Evolutionary conservation across 2,329 filamentous ascomycete genomes (phyloP).

Genomic region (Fusarium beomiforme): DNA sequence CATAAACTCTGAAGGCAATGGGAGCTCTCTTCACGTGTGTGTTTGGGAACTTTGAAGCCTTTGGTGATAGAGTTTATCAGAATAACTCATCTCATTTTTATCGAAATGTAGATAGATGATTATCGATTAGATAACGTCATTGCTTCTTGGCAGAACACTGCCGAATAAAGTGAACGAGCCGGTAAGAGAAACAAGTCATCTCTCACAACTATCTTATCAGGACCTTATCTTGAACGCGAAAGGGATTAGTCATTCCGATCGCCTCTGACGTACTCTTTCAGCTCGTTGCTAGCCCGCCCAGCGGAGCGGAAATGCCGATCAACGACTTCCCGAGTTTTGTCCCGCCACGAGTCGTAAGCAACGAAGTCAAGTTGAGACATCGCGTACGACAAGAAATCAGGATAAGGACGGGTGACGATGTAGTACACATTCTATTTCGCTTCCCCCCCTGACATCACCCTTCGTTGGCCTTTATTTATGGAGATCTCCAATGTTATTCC

Average conservation of each 20-base stretch:
- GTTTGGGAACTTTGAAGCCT: no score
- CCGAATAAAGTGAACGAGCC: neutral
- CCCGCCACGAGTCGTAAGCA: neutral
- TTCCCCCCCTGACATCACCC: no score
- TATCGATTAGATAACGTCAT: neutral
- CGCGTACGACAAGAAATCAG: neutral
- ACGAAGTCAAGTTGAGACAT: fast-evolving
- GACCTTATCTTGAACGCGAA: neutral
- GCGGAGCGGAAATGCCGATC: neutral
- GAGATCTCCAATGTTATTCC: no score
- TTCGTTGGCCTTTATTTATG: no score
- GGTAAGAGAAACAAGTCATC: neutral
- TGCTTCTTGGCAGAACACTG: neutral
- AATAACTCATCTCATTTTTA: no score
- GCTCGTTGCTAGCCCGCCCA: neutral
- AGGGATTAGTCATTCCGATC: no score
- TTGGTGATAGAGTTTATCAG: no score
- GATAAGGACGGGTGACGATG: neutral
- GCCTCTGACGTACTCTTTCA: neutral
- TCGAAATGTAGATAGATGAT: no score
- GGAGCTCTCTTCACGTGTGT: no score
- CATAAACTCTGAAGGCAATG: no score
- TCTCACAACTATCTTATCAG: neutral
- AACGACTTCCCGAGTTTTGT: fast-evolving
- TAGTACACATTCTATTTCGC: no score